Conservation (phyloP, 139 green algal species). For the Pleodorina starrii region DNA sequence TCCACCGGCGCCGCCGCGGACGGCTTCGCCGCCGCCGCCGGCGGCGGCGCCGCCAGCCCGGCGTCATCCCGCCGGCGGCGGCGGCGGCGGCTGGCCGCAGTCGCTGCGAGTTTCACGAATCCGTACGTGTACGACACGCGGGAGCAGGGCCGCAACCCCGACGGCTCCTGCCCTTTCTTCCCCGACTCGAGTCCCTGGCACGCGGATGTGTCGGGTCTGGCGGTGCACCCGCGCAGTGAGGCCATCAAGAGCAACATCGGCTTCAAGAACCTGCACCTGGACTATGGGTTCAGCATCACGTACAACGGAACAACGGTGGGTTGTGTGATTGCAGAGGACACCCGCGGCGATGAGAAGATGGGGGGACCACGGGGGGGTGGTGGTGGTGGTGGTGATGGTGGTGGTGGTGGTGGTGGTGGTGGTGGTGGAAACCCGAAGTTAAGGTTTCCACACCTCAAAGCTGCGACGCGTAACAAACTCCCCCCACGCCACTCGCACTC, state of each 20-base stretch:
- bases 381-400: no score
- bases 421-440: no score
- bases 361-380: no score
- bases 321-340: no score
- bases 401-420: no score
- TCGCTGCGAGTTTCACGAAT: neutral
- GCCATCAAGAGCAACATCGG: constrained; percentile 54
- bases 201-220: constrained; percentile 12
- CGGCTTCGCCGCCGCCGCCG: neutral
- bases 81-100: neutral
- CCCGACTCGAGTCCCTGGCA: constrained; percentile 31
- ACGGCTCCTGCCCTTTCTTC: constrained; percentile 49
- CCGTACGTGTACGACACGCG: neutral
- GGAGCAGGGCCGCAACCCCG: constrained; percentile 45
- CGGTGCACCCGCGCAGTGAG: constrained; percentile 45
- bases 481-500: no score
- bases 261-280: neutral
- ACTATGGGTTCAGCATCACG: neutral
- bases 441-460: no score
- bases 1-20: neutral
- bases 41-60: no score
- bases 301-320: neutral
- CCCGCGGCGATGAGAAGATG: no score
- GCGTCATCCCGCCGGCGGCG: neutral
- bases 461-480: no score